Conservation (phyloP, 2,329 filamentous ascomycete species). For the Cladorrhinum sp. region DNA sequence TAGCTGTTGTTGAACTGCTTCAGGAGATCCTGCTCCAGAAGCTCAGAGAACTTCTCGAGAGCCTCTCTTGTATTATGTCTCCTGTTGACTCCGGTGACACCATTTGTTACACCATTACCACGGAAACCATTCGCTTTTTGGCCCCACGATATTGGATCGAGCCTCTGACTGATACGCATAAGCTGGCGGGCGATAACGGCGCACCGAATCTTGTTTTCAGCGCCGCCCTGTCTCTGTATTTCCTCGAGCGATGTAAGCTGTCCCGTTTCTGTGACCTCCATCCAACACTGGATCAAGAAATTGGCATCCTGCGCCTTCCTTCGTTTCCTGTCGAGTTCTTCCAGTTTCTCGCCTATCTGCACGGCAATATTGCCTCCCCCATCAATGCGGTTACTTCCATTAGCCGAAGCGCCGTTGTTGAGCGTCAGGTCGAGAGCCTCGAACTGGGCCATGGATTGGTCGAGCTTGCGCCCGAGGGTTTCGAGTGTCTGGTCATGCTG, state of each 20-base stretch:
- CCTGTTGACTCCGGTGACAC: slow-evolving; percentile 42
- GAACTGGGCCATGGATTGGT: slow-evolving; percentile 88
- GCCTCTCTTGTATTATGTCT: slow-evolving; percentile 75
- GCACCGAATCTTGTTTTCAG: slow-evolving; percentile 90
- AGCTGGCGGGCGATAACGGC: slow-evolving; percentile 92
- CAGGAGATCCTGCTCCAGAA: slow-evolving; percentile 88
- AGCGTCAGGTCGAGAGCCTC: slow-evolving; percentile 83
- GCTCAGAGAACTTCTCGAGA: slow-evolving; percentile 95
- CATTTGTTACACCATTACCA: slow-evolving; percentile 49
- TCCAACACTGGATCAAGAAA: slow-evolving; percentile 95
- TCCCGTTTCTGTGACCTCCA: slow-evolving; percentile 87
- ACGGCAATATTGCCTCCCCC: slow-evolving; percentile 84
- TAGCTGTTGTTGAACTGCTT: slow-evolving; percentile 98
- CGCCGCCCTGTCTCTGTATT: slow-evolving; percentile 76
- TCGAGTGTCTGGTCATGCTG: slow-evolving; percentile 91
- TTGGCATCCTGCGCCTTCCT: slow-evolving; percentile 88
- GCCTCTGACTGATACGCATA: slow-evolving; percentile 86
- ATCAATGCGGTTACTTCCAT: slow-evolving; percentile 50
- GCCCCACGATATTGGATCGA: slow-evolving; percentile 75
- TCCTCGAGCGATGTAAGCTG: slow-evolving; percentile 85
- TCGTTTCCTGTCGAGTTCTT: slow-evolving; percentile 90
- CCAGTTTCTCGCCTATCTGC: slow-evolving; percentile 88
- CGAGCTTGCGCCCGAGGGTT: slow-evolving; percentile 81
- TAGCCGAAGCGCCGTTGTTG: slow-evolving; percentile 52
- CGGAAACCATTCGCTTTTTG: slow-evolving; percentile 55